Percentiles rank a stretch among this genome's conserved stretches.
phyloP scores from a whole-genome alignment of 495 filamentous ascomycete species.

The Cairneyella variabilis region DNA sequence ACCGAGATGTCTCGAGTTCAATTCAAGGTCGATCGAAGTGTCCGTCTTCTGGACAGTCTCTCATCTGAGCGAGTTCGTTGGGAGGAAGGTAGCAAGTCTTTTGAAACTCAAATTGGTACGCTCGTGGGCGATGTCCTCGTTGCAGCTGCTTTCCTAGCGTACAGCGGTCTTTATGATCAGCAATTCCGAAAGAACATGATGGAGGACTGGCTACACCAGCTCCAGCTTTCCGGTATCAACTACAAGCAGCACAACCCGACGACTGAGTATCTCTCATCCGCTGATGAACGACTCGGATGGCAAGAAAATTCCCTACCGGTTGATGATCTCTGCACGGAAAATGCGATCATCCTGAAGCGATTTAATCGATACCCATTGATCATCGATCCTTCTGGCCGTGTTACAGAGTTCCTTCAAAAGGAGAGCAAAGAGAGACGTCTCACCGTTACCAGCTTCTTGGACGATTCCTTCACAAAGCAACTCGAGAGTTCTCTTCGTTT shows the following conservation, averaged over 20 bases:
- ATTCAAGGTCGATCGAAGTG: constrained; percentile 95
- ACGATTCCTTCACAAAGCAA: constrained; percentile 97
- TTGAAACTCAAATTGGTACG: constrained; percentile 95
- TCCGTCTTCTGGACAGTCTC: constrained; percentile 88
- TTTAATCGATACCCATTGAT: constrained; percentile 99
- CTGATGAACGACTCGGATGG: constrained; percentile 91
- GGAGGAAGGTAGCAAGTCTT: constrained; percentile 96
- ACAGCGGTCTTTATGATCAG: constrained; percentile 95
- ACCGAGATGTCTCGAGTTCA: constrained; percentile 92
- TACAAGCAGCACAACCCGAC: constrained; percentile 93
- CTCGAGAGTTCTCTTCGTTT: constrained; percentile 94
- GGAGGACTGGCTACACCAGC: constrained; percentile 93
- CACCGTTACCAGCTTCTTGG: constrained; percentile 96
- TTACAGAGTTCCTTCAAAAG: constrained; percentile 90
- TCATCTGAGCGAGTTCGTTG: constrained; percentile 89
- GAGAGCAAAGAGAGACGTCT: constrained; percentile 90
- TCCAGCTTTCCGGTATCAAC: constrained; percentile 82
- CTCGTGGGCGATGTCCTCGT: constrained; percentile 93
- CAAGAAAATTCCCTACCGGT: constrained; percentile 93
- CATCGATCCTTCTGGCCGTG: constrained; percentile 93
- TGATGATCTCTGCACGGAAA: constrained; percentile 98
- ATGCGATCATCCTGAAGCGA: constrained; percentile 92
- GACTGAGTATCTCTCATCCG: constrained; percentile 94
- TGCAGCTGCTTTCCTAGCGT: constrained; percentile 95
- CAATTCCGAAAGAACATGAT: constrained; percentile 96